These are phyloP conservation scores for Alternaria sp. DNA, from an alignment of 2,329 filamentous ascomycete genomes.

Conservation along the genomic window DNA sequence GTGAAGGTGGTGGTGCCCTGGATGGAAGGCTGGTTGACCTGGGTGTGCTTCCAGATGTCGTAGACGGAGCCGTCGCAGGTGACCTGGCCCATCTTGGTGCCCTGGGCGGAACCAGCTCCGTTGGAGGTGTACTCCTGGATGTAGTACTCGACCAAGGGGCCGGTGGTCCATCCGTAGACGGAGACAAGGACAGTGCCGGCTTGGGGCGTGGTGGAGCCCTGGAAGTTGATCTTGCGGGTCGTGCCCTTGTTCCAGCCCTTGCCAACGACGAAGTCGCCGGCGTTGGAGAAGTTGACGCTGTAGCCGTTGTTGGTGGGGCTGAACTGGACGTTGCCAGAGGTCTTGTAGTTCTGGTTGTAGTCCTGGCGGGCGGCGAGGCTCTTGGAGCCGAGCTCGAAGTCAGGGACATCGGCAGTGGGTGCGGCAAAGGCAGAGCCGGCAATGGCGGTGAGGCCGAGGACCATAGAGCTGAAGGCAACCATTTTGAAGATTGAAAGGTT, in stretches of 20 bases:
- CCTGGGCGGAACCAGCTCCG: slow-evolving; percentile 44
- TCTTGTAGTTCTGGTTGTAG: slow-evolving; percentile 46
- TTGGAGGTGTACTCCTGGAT: slow-evolving; percentile 57
- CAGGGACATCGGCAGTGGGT: slow-evolving; percentile 31
- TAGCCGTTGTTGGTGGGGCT: slow-evolving; percentile 35
- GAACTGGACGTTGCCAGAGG: slow-evolving; percentile 38
- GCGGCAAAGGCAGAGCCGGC: slow-evolving; percentile 29
- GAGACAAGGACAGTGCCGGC: slow-evolving; percentile 39
- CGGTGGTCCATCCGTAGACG: slow-evolving; percentile 63
- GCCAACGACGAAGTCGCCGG: slow-evolving; percentile 41
- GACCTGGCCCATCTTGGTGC: slow-evolving; percentile 34
- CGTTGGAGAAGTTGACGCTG: slow-evolving; percentile 35
- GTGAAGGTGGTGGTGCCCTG: slow-evolving; percentile 57
- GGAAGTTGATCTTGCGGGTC: slow-evolving; percentile 37
- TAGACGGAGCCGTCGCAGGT: slow-evolving; percentile 39
- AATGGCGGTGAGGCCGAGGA: slow-evolving; percentile 27
- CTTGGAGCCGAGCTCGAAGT: slow-evolving; percentile 36
- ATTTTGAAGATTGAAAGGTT: slow-evolving; percentile 18
- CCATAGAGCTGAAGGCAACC: slow-evolving; percentile 34
- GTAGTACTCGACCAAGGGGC: slow-evolving; percentile 58
- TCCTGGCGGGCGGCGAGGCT: slow-evolving; percentile 32
- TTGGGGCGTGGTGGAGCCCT: slow-evolving; percentile 29
- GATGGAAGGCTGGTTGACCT: slow-evolving; percentile 55
- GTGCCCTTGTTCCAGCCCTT: slow-evolving; percentile 42
- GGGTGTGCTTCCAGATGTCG: slow-evolving; percentile 40